Percentiles rank a stretch among this genome's conserved stretches.
phyloP scores from a whole-genome alignment of 2,329 filamentous ascomycete species.

The Arthrobotrys musiformis region DNA sequence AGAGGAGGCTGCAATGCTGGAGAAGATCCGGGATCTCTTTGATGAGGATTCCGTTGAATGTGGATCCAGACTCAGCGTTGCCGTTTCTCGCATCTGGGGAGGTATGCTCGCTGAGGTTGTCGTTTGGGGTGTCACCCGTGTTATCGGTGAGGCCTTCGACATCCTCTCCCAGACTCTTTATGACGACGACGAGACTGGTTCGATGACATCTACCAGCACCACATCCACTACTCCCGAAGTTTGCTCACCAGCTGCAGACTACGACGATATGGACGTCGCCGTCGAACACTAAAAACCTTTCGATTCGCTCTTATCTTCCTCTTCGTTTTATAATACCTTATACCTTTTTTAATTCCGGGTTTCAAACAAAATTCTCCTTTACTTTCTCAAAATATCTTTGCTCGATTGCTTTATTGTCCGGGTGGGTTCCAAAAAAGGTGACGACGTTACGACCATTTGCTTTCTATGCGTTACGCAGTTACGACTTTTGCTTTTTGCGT shows the following conservation, averaged over 20 bases:
- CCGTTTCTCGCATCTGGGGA: slow-evolving; percentile 93
- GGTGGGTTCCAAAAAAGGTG: slow-evolving; percentile 56
- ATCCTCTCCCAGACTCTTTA: slow-evolving; percentile 93
- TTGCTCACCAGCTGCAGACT: slow-evolving; percentile 71
- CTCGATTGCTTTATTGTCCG: slow-evolving; percentile 60
- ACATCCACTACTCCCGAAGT: slow-evolving; percentile 75
- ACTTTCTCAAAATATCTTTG: slow-evolving; percentile 56
- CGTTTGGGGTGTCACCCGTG: slow-evolving; percentile 97
- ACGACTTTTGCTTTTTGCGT: slow-evolving; percentile 56
- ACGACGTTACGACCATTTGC: slow-evolving; percentile 55
- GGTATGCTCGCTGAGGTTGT: slow-evolving; percentile 98
- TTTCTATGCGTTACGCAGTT: slow-evolving; percentile 57
- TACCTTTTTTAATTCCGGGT: slow-evolving; percentile 56
- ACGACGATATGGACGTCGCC: slow-evolving; percentile 67
- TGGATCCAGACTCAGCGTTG: slow-evolving; percentile 87
- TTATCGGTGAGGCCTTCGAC: slow-evolving; percentile 98
- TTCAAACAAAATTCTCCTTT: slow-evolving; percentile 55
- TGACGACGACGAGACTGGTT: slow-evolving; percentile 88
- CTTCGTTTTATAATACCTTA: slow-evolving; percentile 62
- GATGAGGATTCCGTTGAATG: slow-evolving; percentile 88
- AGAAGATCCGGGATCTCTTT: slow-evolving; percentile 88
- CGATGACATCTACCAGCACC: slow-evolving; percentile 75
- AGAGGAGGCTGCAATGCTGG: slow-evolving; percentile 88
- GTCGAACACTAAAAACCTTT: slow-evolving; percentile 70
- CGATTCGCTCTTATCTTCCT: slow-evolving; percentile 59